Base-by-base conservation (phyloP, 2,329 filamentous ascomycete species). In the Pestalotiopsis sp. region DNA sequence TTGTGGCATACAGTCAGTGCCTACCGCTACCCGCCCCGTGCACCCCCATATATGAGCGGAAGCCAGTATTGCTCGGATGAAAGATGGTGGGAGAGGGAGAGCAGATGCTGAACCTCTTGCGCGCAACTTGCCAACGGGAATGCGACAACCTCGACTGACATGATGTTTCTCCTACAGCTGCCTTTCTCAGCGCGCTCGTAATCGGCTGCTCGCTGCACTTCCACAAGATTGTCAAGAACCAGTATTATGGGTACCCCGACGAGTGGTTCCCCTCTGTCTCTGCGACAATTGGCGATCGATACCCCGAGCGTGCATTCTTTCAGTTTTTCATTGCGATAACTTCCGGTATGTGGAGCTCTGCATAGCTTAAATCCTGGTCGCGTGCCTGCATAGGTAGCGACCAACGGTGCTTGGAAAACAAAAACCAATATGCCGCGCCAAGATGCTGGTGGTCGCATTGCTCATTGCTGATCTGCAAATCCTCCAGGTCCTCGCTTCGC, bases 181-280 rank as follows among this genome's bases (percentile, higher is more conserved):
- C 95, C 68, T 98, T 98, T 78, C 72, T 97, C 72, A 94, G 93
- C 78, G 95, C 95, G 69, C 85, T 98, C 73, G 80, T 95, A 68
- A 90, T 97, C 70, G 95, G 95, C 73, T 85, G 91, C 68, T 87
- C 86, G 67, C 87, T 99, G 63, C 96, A 99, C 83, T 98, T 96
- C 83, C 89, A 92, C 78, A 99, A 99, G 85, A 99, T 99, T 74
- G 96, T 99, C 68, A 87, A 98, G 82, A 99, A 99, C 82, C 94
- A 99, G 82, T 93, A 95, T 83, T 97, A 94, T 81, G 94, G 94
- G 75, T 97, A 97, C 78, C 95, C 95, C 1, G 86, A 97, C 74
- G 95, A 98, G 85, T 98, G 95, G 95, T 97, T 97, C 77, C 95
- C 95, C 69, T 97, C 95, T 58, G 95, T 98, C 25, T 98, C 95